Conservation (phyloP, 805 yeast genomes). For the Kuraishia cidri region DNA sequence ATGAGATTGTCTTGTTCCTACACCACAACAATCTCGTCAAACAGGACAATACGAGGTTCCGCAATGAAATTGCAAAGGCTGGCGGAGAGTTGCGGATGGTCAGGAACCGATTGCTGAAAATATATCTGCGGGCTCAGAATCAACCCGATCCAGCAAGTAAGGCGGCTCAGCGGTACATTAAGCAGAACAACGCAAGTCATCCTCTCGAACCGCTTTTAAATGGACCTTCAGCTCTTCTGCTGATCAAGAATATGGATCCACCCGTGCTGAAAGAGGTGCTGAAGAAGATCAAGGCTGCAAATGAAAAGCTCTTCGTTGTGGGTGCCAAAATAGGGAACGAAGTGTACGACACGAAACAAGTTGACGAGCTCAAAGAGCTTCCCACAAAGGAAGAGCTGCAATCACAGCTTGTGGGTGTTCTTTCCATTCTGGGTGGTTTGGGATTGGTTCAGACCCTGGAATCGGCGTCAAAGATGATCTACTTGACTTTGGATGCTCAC, state of each 20-base stretch:
- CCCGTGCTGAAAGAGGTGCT: conserved; percentile 49
- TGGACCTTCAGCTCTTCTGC: conserved; percentile 83
- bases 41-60: conserved; percentile 53
- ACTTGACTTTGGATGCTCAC: conserved; percentile 67
- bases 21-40: conserved; percentile 81
- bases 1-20: conserved; percentile 64
- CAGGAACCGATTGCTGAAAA: conserved; percentile 62
- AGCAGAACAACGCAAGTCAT: conserved; percentile 39
- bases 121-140: conserved; percentile 62
- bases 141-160: conserved; percentile 68
- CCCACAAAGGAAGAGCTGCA: conserved; percentile 68
- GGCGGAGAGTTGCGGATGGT: conserved; percentile 68
- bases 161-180: conserved; percentile 29
- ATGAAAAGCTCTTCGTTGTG: conserved; percentile 68
- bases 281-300: conserved; percentile 49
- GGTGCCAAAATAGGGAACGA: conserved; percentile 78
- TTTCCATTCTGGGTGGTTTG: conserved; percentile 82
- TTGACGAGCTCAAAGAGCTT: conserved; percentile 61
- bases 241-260: conserved; percentile 69
- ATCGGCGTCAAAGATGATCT: conserved; percentile 55
- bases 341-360: conserved; percentile 38
- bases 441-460: conserved; percentile 80
- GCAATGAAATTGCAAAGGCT: conserved; percentile 50
- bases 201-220: conserved; percentile 62
- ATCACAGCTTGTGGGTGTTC: conserved; percentile 73